A percentile compares a stretch with the other conserved stretches of the same genome.
These are phyloP conservation scores for Lactarius pseudohatsudake DNA, from an alignment of 768 basidiomycete genomes.

Conservation along the genomic window DNA sequence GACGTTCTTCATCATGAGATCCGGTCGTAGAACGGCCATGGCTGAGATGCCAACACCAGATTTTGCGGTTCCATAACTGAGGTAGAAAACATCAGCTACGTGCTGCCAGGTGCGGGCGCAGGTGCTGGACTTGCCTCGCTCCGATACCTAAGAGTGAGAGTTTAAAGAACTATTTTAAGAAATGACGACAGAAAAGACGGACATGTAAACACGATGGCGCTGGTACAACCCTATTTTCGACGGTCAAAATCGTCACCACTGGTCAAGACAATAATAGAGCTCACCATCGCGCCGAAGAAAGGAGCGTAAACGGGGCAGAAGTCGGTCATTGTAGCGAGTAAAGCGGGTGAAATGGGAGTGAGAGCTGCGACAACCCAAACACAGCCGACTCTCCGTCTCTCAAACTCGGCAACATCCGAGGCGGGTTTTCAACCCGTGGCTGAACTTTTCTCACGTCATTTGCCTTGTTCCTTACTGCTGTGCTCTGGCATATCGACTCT, in stretches of 20 bases:
- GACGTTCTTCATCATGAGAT: conserved; percentile 79
- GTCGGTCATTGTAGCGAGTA: conserved; percentile 56
- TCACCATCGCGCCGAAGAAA: conserved; percentile 96
- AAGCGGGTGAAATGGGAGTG: neutral
- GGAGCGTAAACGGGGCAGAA: conserved; percentile 94
- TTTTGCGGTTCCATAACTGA: conserved; percentile 97
- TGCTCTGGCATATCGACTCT: neutral
- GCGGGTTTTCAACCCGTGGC: neutral
- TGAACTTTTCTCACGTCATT: neutral
- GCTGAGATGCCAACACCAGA: conserved; percentile 97
- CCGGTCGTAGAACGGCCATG: conserved; percentile 92
- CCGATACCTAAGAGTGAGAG: conserved; percentile 62
- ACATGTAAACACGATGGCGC: conserved; percentile 98
- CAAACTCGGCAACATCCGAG: neutral
- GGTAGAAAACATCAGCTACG: neutral
- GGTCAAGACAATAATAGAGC: conserved; percentile 32
- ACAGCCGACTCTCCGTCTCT: neutral
- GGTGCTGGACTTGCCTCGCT: conserved; percentile 60
- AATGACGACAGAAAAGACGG: conserved; percentile 37
- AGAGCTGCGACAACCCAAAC: neutral
- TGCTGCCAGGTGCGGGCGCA: neutral
- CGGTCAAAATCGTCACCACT: neutral
- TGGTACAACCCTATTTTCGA: conserved; percentile 80
- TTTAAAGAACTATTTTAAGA: neutral
- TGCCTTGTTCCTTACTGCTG: neutral